Evolutionary conservation across 805 yeast species (phyloP).

Genomic region (Nakazawaea wickerhamii): DNA sequence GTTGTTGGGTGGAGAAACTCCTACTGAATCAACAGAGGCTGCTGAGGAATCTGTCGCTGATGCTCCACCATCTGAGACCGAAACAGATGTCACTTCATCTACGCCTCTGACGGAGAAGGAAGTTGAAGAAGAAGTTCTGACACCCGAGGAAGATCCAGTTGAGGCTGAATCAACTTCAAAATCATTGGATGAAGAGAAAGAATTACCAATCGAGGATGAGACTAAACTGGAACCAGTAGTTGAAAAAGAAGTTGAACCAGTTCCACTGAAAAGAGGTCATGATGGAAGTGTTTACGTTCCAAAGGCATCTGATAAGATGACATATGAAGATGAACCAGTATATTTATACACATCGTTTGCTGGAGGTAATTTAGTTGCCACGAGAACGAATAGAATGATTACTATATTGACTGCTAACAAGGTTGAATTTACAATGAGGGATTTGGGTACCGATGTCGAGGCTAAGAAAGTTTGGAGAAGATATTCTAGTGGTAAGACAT

Average conservation of each 20-base stretch:
- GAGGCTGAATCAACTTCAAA: constrained; percentile 7
- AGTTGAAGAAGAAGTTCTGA: no score
- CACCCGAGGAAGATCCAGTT: constrained; percentile 4
- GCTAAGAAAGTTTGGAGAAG: constrained; percentile 84
- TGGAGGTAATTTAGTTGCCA: constrained; percentile 76
- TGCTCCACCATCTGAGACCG: no score
- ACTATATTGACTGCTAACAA: constrained; percentile 74
- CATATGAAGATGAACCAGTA: constrained; percentile 52
- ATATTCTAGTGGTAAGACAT: constrained; percentile 59
- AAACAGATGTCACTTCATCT: no score
- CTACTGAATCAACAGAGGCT: no score
- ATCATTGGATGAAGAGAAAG: neutral
- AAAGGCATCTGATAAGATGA: constrained; percentile 24
- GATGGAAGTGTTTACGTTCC: constrained; percentile 28
- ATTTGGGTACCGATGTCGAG: constrained; percentile 80
- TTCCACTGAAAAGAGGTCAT: constrained; percentile 7
- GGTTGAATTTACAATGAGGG: constrained; percentile 62
- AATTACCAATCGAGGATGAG: neutral
- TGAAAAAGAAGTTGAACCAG: constrained; percentile 4
- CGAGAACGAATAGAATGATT: constrained; percentile 69
- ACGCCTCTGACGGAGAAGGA: no score
- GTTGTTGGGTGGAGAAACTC: no score
- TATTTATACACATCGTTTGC: constrained; percentile 82
- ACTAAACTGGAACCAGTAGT: constrained; percentile 5
- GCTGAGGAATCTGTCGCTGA: no score